These are phyloP conservation scores for Epichloe sylvatica DNA, from an alignment of 2,329 filamentous ascomycete species.

Conservation along the genomic window DNA sequence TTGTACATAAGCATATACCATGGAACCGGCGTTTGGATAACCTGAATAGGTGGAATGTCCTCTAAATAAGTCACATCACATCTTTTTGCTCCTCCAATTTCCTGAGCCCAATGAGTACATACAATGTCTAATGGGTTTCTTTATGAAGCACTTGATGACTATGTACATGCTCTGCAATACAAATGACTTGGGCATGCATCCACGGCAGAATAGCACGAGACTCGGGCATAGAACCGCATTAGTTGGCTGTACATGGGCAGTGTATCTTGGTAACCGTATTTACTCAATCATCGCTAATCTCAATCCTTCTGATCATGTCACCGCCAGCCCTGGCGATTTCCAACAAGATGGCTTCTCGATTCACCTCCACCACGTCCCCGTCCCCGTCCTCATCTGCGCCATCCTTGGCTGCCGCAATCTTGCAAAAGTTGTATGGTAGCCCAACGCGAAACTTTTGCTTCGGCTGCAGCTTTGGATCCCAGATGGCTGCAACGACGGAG, in stretches of 20 bases:
- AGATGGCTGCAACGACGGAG: conserved; percentile 40
- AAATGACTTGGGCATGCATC: too few species aligned
- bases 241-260: too few species aligned
- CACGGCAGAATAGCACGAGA: too few species aligned
- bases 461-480: conserved; percentile 39
- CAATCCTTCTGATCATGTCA: conserved; percentile 54
- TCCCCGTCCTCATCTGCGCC: conserved; percentile 22
- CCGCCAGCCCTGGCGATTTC: conserved; percentile 60
- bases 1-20: conserved; percentile 15
- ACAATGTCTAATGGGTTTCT: too few species aligned
- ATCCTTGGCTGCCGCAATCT: conserved; percentile 9
- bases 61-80: neutral
- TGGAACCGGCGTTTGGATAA: conserved; percentile 7
- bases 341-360: conserved; percentile 51
- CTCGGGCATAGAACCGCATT: too few species aligned
- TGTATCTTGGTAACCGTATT: too few species aligned
- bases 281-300: conserved; percentile 22
- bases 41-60: conserved; percentile 6
- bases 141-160: neutral
- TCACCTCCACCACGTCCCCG: conserved; percentile 42
- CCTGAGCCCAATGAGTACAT: too few species aligned
- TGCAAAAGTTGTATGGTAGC: conserved; percentile 45
- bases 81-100: too few species aligned
- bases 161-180: neutral
- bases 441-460: conserved; percentile 54